Base-by-base conservation (phyloP, 2,329 filamentous ascomycete species). In the Calonectria pteridis region DNA sequence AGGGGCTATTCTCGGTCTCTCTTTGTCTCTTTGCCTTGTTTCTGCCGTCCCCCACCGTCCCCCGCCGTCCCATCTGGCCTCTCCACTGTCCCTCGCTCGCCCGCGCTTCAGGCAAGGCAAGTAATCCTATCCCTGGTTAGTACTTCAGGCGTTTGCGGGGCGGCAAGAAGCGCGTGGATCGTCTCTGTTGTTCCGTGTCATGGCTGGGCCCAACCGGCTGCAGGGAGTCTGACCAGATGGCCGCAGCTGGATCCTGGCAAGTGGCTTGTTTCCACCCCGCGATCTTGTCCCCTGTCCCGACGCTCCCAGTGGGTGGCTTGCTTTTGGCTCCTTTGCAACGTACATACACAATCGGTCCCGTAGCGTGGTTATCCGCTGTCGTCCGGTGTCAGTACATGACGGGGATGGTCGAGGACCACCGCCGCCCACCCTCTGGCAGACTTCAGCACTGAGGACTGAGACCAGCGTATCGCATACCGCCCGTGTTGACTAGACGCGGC, bases 251-350 rank as follows among this genome's bases (percentile, higher is more conserved):
- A 71, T 51, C 68, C 73, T 51, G 64, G 70, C 59, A 53, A n/a
- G 53, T 73, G 72, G 65, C 76, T 78, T 78, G 75, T 77, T 78
- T 71, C 71, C 77, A 75, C 78, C 73, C 77, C 78, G 70, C 77
- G 78, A 80, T 76, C 58, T 66, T 70, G 26, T 35, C 59, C 62
- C 75, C 73, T 76, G 71, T 58, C 55, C 53, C n/a, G 50, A 50
- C 69, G 67, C 70, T 73, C 67, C 69, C 67, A 71, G 64, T 66
- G 69, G 75, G 71, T 64, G 66, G 73, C 33, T 69, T 58, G 65
- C 64, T 78, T 72, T 77, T 74, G 69, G 13, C 31, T 43, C 9
- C 49, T 63, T 64, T 69, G 73, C 58, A 49, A 35, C 66, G 69
- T 66, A 35, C 66, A 66, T 69, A 37, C 71, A 71, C 71, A 51